phyloP scores from a whole-genome alignment of 2,329 filamentous ascomycete species.

The Laburnicola sp. region DNA sequence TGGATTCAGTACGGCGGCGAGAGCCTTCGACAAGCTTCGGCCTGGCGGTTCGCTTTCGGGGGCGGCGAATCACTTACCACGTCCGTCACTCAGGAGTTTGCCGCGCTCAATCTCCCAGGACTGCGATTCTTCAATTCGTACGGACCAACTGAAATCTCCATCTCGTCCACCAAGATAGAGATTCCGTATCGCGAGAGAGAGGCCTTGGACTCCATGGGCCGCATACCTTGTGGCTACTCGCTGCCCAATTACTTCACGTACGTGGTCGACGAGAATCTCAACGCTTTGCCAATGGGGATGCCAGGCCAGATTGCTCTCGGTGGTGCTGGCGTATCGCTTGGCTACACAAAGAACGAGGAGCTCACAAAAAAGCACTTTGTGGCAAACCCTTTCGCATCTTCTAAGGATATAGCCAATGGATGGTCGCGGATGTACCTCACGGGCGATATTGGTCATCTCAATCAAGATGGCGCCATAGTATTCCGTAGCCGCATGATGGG shows the following conservation, averaged over 20 bases:
- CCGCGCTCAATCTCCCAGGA: neutral
- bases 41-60: slow-evolving; percentile 34
- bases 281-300: slow-evolving; percentile 9
- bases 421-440: slow-evolving; percentile 43
- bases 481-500: slow-evolving; percentile 22
- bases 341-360: slow-evolving; percentile 38
- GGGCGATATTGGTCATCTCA: slow-evolving; percentile 47
- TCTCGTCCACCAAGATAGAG: slow-evolving; percentile 5
- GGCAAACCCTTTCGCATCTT: slow-evolving; percentile 3
- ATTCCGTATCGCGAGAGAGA: neutral
- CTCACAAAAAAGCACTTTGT: slow-evolving; percentile 25
- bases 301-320: slow-evolving; percentile 50
- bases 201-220: too few relatives aligned
- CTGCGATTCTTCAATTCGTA: slow-evolving; percentile 15
- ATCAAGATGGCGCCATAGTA: slow-evolving; percentile 40
- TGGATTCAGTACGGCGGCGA: slow-evolving; percentile 23
- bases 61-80: slow-evolving; percentile 20
- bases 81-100: neutral
- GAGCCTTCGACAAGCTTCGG: slow-evolving; percentile 16
- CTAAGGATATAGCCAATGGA: slow-evolving; percentile 7
- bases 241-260: slow-evolving; percentile 14
- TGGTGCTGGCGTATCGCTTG: slow-evolving; percentile 42
- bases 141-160: slow-evolving; percentile 18
- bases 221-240: neutral
- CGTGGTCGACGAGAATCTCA: slow-evolving; percentile 10